Conservation (phyloP, 2,329 filamentous ascomycete species). For the Sclerotinia glacialis region DNA sequence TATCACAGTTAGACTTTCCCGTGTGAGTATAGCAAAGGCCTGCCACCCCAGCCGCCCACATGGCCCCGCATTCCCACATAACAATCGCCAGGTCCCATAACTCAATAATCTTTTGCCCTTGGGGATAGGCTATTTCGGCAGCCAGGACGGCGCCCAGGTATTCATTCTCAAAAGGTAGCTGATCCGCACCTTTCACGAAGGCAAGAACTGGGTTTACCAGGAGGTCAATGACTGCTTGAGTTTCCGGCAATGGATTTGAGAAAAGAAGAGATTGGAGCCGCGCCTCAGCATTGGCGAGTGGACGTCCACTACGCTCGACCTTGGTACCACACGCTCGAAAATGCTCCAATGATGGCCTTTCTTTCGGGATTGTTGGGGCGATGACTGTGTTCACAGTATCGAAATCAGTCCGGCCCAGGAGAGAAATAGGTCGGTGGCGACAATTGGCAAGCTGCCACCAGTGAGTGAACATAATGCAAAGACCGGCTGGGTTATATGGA, state of each 20-base stretch:
- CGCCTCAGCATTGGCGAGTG: not conserved
- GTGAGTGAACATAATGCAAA: not conserved
- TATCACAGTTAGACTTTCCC: constrained; percentile 11
- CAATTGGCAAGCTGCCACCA: constrained; percentile 17
- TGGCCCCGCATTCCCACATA: constrained; percentile 1
- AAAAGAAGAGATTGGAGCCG: constrained; percentile 3
- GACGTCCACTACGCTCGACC: not conserved
- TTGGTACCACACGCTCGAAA: constrained; percentile 8
- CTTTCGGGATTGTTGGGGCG: not conserved
- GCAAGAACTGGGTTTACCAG: not conserved
- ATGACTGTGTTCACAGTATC: not conserved
- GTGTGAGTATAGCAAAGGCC: constrained; percentile 4
- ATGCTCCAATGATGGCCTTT: not conserved
- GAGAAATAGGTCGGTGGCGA: constrained; percentile 7
- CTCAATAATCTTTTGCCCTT: not conserved
- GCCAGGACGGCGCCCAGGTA: constrained; percentile 8
- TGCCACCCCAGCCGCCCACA: constrained; percentile 7
- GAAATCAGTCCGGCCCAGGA: constrained; percentile 2
- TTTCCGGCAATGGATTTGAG: constrained; percentile 5
- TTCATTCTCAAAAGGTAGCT: not conserved
- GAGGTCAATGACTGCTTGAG: not conserved
- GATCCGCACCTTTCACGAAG: not conserved
- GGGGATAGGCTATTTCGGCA: not conserved
- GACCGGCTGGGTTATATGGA: not conserved
- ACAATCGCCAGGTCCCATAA: constrained; percentile 8